These are phyloP conservation scores for Globisporangium radiosum DNA, from an alignment of 352 stramenopile genomes.

Conservation along the genomic window DNA sequence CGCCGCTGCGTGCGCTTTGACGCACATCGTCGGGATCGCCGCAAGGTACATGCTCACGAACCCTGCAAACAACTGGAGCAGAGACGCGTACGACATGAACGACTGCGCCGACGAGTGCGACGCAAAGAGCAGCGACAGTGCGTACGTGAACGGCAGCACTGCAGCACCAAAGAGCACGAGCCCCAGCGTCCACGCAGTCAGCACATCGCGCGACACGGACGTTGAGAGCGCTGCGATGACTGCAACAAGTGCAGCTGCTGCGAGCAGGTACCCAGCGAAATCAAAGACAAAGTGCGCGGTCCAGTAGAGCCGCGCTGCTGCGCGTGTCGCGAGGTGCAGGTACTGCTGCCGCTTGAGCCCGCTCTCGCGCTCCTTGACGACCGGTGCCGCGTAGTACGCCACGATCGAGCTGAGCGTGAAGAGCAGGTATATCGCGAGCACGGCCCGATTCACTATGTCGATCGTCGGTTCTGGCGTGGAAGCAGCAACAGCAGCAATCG, in stretches of 20 bases:
- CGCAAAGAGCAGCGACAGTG: constrained; percentile 47
- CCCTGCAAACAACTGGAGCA: constrained; percentile 18
- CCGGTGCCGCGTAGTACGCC: constrained; percentile 51
- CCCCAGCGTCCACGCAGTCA: constrained; percentile 28
- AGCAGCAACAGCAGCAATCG: background rate
- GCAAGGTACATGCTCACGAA: constrained; percentile 26
- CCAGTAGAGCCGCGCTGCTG: constrained; percentile 61
- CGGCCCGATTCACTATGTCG: constrained; percentile 73
- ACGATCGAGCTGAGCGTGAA: constrained; percentile 56
- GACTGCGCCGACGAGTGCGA: constrained; percentile 40
- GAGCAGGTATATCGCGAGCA: constrained; percentile 85
- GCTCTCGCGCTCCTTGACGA: constrained; percentile 66
- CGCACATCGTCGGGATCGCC: constrained; percentile 43
- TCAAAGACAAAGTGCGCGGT: constrained; percentile 63
- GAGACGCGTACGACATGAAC: constrained; percentile 57
- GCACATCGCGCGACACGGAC: constrained; percentile 45
- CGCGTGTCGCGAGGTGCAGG: constrained; percentile 45
- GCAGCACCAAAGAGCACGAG: constrained; percentile 55
- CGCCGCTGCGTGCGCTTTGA: constrained; percentile 27
- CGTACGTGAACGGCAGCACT: constrained; percentile 55
- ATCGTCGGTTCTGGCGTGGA: background rate
- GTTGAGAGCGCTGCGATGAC: constrained; percentile 27
- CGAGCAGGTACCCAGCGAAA: constrained; percentile 34
- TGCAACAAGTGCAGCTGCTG: constrained; percentile 18
- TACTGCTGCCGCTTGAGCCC: constrained; percentile 74